Percentiles rank a stretch among this genome's conserved stretches.
These are phyloP conservation scores for Pseudogymnoascus sp. DNA, from an alignment of 2,329 filamentous ascomycete species.

Conservation along the genomic window DNA sequence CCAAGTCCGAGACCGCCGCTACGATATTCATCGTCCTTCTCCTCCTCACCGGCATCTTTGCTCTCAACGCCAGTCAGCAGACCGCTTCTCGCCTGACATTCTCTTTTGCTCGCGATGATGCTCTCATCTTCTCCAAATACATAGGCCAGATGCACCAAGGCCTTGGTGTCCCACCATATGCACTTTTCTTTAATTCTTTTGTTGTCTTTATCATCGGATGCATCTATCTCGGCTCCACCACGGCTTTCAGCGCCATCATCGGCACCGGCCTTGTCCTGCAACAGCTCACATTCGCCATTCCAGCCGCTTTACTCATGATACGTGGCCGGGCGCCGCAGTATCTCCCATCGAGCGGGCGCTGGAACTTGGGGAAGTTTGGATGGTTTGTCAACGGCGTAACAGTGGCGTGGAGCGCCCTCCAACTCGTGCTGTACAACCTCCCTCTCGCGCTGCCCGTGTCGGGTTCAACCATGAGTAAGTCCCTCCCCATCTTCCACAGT, in stretches of 20 bases:
- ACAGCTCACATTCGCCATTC: conserved; percentile 63
- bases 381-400: conserved; percentile 4
- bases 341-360: neutral
- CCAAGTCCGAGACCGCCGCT: neutral
- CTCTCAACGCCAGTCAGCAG: neutral
- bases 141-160: conserved; percentile 55
- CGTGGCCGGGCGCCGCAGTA: neutral
- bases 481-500: neutral
- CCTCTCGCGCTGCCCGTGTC: neutral
- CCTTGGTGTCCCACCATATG: conserved; percentile 59
- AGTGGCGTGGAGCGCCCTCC: neutral
- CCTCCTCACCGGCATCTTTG: neutral
- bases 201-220: conserved; percentile 61
- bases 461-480: neutral
- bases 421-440: conserved; percentile 1
- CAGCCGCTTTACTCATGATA: neutral
- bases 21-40: neutral
- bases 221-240: conserved; percentile 60
- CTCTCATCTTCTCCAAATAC: conserved; percentile 52
- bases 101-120: conserved; percentile 55
- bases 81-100: neutral
- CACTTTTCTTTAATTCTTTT: conserved; percentile 51
- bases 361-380: neutral
- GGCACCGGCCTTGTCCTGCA: conserved; percentile 65
- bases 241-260: conserved; percentile 65